phyloP scores from a whole-genome alignment of 768 basidiomycete species.

The Exidia glandulosa region DNA sequence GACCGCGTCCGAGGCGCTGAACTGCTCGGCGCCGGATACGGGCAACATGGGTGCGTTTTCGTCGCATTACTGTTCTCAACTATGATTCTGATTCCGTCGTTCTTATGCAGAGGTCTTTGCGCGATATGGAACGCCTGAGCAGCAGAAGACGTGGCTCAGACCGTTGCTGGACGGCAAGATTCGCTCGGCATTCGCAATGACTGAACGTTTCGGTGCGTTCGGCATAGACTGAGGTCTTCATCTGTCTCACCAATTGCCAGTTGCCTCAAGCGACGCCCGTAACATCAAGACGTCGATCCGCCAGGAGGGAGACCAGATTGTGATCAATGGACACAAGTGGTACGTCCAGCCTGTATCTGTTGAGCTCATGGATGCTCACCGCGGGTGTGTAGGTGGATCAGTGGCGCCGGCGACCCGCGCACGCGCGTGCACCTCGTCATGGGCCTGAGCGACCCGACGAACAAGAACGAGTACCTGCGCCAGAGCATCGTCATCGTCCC shows the following conservation, averaged over 20 bases:
- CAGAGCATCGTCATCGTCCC: constrained; percentile 97
- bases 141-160: constrained; percentile 82
- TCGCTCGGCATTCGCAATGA: constrained; percentile 94
- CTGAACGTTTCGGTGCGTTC: constrained; percentile 71
- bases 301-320: constrained; percentile 75
- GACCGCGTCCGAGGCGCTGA: constrained; percentile 75
- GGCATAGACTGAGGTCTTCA: neutral
- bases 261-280: constrained; percentile 91
- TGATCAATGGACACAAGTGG: constrained; percentile 98
- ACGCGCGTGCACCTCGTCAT: constrained; percentile 86
- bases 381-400: constrained; percentile 72
- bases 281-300: constrained; percentile 85
- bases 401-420: constrained; percentile 89
- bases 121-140: constrained; percentile 81
- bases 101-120: constrained; percentile 80
- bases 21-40: constrained; percentile 95
- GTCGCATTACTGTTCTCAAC: neutral
- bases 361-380: constrained; percentile 1
- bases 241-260: constrained; percentile 22
- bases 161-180: constrained; percentile 89
- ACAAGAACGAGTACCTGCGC: constrained; percentile 64
- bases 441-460: constrained; percentile 85
- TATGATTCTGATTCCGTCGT: neutral
- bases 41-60: constrained; percentile 82
- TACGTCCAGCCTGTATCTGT: constrained; percentile 16